Evolutionary conservation across 768 basidiomycete genomes (phyloP).

Genomic region (Rhodotorula graminis): DNA sequence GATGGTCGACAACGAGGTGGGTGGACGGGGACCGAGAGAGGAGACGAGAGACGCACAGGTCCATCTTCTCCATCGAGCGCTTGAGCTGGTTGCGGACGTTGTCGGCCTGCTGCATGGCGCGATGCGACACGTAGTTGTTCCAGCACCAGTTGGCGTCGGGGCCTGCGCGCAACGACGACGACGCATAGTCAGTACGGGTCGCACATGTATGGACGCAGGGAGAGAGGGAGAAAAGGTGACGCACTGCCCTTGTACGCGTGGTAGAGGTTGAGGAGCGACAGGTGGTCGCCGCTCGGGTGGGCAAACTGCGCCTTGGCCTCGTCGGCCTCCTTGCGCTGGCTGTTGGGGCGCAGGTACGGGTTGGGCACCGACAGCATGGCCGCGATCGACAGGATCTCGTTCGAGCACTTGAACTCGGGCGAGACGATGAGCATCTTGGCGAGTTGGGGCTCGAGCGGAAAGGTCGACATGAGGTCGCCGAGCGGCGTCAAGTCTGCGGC

Average conservation of each 20-base stretch:
- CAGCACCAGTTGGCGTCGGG: constrained; percentile 81
- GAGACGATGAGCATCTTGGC: constrained; percentile 91
- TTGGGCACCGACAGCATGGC: constrained; percentile 98
- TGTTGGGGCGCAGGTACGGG: constrained; percentile 87
- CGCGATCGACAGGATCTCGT: constrained; percentile 89
- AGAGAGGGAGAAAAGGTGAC: background rate
- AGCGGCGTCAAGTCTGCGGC: constrained; percentile 63
- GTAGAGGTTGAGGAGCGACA: constrained; percentile 90
- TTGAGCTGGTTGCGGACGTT: constrained; percentile 86
- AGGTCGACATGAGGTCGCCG: constrained; percentile 91
- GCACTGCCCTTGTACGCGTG: constrained; percentile 68
- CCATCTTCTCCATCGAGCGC: constrained; percentile 72
- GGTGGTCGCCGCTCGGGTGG: constrained; percentile 93
- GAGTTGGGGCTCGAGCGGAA: constrained; percentile 96
- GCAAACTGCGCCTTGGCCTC: constrained; percentile 80
- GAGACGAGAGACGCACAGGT: constrained; percentile 23
- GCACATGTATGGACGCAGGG: too few species aligned
- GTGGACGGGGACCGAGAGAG: background rate
- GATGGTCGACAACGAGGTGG: background rate
- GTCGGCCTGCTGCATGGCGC: constrained; percentile 82
- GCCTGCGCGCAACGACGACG: constrained; percentile 11
- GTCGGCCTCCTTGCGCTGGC: constrained; percentile 83
- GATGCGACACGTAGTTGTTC: constrained; percentile 76
- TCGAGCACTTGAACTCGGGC: constrained; percentile 91
- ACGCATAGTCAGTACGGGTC: background rate